Evolutionary conservation across 352 stramenopile species (phyloP), one percentile per base, ranked within the genome.

Genomic region (Phytophthora brassicae): DNA sequence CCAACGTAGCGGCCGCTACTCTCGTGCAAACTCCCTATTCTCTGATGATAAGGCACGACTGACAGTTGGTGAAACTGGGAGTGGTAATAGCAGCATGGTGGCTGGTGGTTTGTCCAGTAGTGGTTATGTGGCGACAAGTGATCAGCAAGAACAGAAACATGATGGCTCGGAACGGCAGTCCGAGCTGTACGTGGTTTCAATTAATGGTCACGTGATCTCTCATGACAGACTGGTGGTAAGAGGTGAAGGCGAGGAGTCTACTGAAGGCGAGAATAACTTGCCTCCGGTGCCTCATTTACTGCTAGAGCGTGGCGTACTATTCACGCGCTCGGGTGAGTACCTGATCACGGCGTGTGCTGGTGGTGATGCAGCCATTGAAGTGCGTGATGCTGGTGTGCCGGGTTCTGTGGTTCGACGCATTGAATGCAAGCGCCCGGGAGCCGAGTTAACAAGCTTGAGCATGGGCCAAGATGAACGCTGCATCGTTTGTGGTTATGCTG

Each of bases 401-500:
- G 72, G 63, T 12, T 74, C 73, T 19, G 75, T 92, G 13, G 79
- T 86, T 35, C 80, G 84, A 14, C 81, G 86, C 8, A 92, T 95
- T 42, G 86, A 95, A 31, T 92, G 81, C 66, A 93, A 90, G 56
- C 80, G 84, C 2, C 46, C 64, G 4, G 60, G 60, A 28, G 65
- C 80, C 6, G 75, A 87, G 17, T 49, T 95, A 7, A 92, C 82
- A 26, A 86, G 76, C 44, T 68, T 95, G 47, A 84, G 79, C 22
- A 72, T 95, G 49, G 87, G 84, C 8, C 82, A 89, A 60, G 86
- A 95, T 42, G 86, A 95, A 42, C 80, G 86, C 16, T 93, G 86
- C 48, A 83, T 95, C 19, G 48, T 95, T 33, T 92, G 83, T 28
- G 86, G 86, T 24, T 93, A 92, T 60, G 81, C 81, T 24, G 86